These are phyloP conservation scores for Cephaloascus fragrans DNA, from an alignment of 805 yeast genomes.

Conservation along the genomic window DNA sequence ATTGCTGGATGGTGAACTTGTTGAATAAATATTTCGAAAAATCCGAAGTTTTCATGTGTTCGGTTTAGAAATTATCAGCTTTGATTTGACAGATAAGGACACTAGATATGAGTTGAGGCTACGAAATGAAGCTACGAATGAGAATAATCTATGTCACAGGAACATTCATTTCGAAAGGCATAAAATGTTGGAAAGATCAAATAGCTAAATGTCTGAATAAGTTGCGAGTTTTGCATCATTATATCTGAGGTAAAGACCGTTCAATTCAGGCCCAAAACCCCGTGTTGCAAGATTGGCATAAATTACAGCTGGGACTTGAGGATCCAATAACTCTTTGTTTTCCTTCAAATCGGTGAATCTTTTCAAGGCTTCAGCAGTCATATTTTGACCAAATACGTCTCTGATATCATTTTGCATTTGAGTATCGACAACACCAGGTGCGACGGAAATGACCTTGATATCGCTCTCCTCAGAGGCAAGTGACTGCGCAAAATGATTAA, in stretches of 20 bases:
- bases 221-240: constrained; percentile 24
- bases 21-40: too few species aligned
- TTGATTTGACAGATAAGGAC: too few species aligned
- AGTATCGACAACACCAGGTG: constrained; percentile 95
- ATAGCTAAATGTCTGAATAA: too few species aligned
- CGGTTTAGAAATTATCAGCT: too few species aligned
- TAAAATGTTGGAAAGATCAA: too few species aligned
- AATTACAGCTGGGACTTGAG: constrained; percentile 63
- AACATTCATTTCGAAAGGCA: too few species aligned
- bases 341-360: constrained; percentile 57
- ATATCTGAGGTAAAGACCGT: constrained; percentile 64
- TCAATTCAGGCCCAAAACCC: constrained; percentile 47
- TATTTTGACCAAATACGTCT: constrained; percentile 43
- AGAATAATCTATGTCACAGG: too few species aligned
- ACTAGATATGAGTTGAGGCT: too few species aligned
- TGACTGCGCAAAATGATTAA: constrained; percentile 65
- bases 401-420: constrained; percentile 80
- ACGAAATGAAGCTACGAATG: too few species aligned
- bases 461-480: constrained; percentile 59
- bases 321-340: constrained; percentile 49
- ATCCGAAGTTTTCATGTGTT: too few species aligned
- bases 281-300: constrained; percentile 55
- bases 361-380: constrained; percentile 50
- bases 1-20: too few species aligned
- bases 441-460: constrained; percentile 59